Percentiles rank a stretch among this genome's conserved stretches.
These are phyloP conservation scores for Marasmius sp. DNA, from an alignment of 1,284 basidiomycete species.

Conservation along the genomic window DNA sequence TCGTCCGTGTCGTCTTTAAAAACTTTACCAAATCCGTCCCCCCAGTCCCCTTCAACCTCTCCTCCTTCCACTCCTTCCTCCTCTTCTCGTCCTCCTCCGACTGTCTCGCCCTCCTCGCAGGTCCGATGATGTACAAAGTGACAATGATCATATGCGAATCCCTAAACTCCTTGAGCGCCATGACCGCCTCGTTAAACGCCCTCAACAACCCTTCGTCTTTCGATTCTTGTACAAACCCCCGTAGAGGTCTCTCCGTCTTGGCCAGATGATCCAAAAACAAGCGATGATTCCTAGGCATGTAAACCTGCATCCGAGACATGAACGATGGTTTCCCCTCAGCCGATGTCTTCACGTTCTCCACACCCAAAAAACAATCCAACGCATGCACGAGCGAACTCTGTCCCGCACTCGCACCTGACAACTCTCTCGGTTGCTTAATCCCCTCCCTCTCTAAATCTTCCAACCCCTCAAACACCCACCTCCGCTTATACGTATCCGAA, in stretches of 20 bases:
- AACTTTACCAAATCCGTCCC: conserved; percentile 84
- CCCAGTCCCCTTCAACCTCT: conserved; percentile 73
- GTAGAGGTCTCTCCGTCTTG: conserved; percentile 58
- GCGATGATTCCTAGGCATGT: conserved; percentile 92
- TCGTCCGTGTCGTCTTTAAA: conserved; percentile 76
- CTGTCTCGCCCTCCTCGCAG: conserved; percentile 40
- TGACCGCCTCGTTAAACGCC: conserved; percentile 77
- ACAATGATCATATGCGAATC: conserved; percentile 90
- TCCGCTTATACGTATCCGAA: conserved; percentile 53
- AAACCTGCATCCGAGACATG: conserved; percentile 79
- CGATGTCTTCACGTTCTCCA: conserved; percentile 61
- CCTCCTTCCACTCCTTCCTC: conserved; percentile 16
- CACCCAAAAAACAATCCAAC: conserved; percentile 88
- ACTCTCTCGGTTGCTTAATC: conserved; percentile 51
- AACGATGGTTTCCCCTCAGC: conserved; percentile 45
- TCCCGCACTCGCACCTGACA: conserved; percentile 89
- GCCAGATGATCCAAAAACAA: conserved; percentile 83
- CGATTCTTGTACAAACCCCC: conserved; percentile 43
- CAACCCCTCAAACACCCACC: conserved; percentile 51
- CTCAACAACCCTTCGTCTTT: conserved; percentile 40
- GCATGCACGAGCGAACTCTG: conserved; percentile 90
- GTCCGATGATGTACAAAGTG: conserved; percentile 81
- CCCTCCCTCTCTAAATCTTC: neutral
- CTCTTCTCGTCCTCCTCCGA: conserved; percentile 5
- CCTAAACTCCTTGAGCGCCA: conserved; percentile 77